Evolutionary conservation across 192 early-diverging fungal species (phyloP), one percentile per base, ranked within the genome.

Genomic region (Backusella australiensis): DNA sequence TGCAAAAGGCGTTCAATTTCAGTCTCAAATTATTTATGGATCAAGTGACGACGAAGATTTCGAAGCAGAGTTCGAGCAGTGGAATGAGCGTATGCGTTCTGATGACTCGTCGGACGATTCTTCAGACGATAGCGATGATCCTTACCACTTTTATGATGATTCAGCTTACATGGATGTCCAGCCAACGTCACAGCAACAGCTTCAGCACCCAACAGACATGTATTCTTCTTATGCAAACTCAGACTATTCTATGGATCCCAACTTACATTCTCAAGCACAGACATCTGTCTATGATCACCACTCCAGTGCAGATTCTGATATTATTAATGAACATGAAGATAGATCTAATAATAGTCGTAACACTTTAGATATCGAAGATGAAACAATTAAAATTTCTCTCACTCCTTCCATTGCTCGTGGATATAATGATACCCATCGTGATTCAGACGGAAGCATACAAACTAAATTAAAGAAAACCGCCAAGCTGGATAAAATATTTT

Each of bases 321-420:
- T 73, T 32, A 73, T 73, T 23, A 73, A 65, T 65, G 56, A 73
- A 34, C 21, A 34, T 21, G 53, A 46, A 44, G 75, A 68, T n/a
- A 19, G 35, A 36, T 35, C 19, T 36, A 68, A 68, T 35, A 35
- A 68, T 36, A 68, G 15, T 68, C 46, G 32, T 32, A 23, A 79
- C 49, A 67, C 73, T 26, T 29, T 68, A 23, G 69, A 21, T 12
- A 42, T 71, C 12, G 74, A 75, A 26, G 74, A 77, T 36, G 86
- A 87, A 70, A 85, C 86, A 0, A 85, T 85, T 53, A 86, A 86
- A 73, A 85, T 88, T 26, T 88, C 86, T 3, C 76, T 88, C 15
- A 88, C 86, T 14, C 86, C 86, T 0, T 78, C 81, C 4, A 84
- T 85, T 72, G 86, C 86, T 23, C 83, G 82, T 38, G 74, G 75